A percentile compares a stretch with the other conserved stretches of the same genome.
phyloP scores from a whole-genome alignment of 371 early-diverging fungal species.

The Syncephalis plumigaleata region DNA sequence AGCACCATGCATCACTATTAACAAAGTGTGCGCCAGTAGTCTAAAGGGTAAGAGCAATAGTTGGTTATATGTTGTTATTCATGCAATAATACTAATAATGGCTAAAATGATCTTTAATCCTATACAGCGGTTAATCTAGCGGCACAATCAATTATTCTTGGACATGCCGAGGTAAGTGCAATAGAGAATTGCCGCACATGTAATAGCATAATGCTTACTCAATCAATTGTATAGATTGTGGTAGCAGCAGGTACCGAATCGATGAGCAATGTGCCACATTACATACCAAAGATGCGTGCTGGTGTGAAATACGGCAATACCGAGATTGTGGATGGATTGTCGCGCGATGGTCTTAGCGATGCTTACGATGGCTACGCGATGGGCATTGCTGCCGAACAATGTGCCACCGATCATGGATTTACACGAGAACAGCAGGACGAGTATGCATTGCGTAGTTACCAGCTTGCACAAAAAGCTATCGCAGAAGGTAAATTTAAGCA shows the following conservation, averaged over 20 bases:
- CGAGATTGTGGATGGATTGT: constrained; percentile 63
- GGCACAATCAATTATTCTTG: constrained; percentile 54
- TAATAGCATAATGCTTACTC: no score
- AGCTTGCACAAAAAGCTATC: constrained; percentile 73
- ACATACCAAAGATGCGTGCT: constrained; percentile 6
- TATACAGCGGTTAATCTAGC: constrained; percentile 56
- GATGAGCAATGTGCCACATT: constrained; percentile 94
- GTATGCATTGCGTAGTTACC: constrained; percentile 71
- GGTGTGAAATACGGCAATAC: constrained; percentile 64
- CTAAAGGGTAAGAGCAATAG: constrained; percentile 91
- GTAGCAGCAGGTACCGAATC: constrained; percentile 95
- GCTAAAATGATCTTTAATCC: neutral
- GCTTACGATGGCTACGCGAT: constrained; percentile 58
- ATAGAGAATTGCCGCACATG: no score
- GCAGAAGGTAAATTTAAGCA: constrained; percentile 48
- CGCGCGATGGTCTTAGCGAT: constrained; percentile 92
- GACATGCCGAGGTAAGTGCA: constrained; percentile 8
- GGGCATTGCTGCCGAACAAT: constrained; percentile 89
- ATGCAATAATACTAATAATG: no score
- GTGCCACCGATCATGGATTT: constrained; percentile 68
- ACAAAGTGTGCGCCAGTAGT: constrained; percentile 96
- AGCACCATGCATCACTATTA: constrained; percentile 77
- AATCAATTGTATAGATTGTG: no score
- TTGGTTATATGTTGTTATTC: constrained; percentile 12
- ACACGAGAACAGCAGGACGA: constrained; percentile 78